Conservation (phyloP, 2,329 filamentous ascomycete genomes). For the Nemania sp. region DNA sequence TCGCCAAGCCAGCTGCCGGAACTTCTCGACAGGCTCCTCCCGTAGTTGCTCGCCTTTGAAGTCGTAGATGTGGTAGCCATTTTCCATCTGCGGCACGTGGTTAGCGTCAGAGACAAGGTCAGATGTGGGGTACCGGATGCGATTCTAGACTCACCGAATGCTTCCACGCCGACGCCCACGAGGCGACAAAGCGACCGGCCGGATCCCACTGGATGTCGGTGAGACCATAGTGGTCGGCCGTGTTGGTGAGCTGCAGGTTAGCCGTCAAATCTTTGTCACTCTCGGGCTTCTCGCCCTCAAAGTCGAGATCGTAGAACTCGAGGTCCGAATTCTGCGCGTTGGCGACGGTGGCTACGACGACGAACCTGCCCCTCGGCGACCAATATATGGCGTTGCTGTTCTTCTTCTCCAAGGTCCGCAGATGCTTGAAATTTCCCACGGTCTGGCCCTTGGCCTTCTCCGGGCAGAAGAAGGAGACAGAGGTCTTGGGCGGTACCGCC, state of each 20-base stretch:
- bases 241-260: constrained; percentile 94
- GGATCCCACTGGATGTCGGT: constrained; percentile 99
- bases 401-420: constrained; percentile 96
- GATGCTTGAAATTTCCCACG: constrained; percentile 93
- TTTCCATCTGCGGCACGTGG: constrained; percentile 79
- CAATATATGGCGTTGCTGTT: constrained; percentile 99
- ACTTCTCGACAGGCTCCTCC: constrained; percentile 92
- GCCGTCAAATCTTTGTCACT: constrained; percentile 91
- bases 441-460: constrained; percentile 85
- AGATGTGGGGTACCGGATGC: neutral
- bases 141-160: constrained; percentile 71
- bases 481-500: constrained; percentile 89
- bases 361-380: constrained; percentile 94
- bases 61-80: constrained; percentile 97
- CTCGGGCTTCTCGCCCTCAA: constrained; percentile 94
- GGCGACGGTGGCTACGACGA: constrained; percentile 89
- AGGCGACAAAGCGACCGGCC: constrained; percentile 90
- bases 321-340: constrained; percentile 93
- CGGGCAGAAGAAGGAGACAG: constrained; percentile 94
- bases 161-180: constrained; percentile 93
- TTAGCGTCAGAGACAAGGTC: constrained; percentile 15
- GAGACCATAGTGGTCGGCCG: constrained; percentile 92
- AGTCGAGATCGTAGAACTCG: constrained; percentile 97
- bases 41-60: constrained; percentile 89
- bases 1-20: constrained; percentile 97